A percentile compares a stretch with the other conserved stretches of the same genome.
These are phyloP conservation scores for Mortierella alpina DNA, from an alignment of 192 early-diverging fungal species.

Conservation along the genomic window DNA sequence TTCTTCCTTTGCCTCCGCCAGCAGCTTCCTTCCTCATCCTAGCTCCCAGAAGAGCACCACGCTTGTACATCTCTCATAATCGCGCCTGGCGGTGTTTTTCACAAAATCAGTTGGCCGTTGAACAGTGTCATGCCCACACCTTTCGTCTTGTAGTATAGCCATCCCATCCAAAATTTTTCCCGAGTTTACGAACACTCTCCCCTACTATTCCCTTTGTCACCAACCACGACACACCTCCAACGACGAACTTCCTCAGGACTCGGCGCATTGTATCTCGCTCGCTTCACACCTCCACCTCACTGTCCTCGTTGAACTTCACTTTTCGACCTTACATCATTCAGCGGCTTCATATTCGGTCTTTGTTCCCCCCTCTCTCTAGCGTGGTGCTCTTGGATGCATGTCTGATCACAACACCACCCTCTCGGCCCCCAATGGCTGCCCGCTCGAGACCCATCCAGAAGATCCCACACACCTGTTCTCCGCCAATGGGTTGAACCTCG, in stretches of 20 bases:
- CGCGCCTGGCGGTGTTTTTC: no score
- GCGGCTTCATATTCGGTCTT: not conserved
- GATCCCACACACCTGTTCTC: constrained; percentile 44
- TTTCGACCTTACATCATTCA: not conserved
- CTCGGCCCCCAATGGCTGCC: constrained; percentile 43
- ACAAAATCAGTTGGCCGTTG: no score
- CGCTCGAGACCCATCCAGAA: constrained; percentile 28
- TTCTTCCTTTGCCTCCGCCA: constrained; percentile 9
- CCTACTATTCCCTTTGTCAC: not conserved
- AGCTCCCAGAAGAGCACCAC: no score
- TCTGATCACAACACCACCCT: constrained; percentile 14
- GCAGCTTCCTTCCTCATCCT: not conserved
- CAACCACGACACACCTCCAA: no score
- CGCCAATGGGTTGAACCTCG: constrained; percentile 28
- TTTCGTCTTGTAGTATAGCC: no score
- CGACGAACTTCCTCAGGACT: not conserved
- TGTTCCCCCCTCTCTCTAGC: not conserved
- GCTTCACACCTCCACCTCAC: not conserved
- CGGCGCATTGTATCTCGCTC: not conserved
- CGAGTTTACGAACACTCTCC: no score
- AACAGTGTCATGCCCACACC: no score
- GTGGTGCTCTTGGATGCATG: constrained; percentile 5
- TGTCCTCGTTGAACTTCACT: not conserved
- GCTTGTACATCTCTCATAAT: no score
- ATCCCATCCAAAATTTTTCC: no score